These are phyloP conservation scores for Pythium phragmiticola DNA, from an alignment of 352 stramenopile genomes.

Conservation along the genomic window DNA sequence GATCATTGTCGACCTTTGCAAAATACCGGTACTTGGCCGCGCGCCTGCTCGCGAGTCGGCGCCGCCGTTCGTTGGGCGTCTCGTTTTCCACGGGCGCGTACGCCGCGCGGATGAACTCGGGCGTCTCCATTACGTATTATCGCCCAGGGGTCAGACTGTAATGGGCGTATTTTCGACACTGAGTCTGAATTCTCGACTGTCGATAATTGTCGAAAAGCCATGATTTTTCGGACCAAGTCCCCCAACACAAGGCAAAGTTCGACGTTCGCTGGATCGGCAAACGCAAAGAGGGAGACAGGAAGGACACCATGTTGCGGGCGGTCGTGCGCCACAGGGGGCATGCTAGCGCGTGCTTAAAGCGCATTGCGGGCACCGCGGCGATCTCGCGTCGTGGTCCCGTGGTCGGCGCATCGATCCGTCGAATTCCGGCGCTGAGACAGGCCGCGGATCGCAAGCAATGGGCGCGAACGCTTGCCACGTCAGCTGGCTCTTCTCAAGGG, in stretches of 20 bases:
- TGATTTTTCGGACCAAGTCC: neutral
- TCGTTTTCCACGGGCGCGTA: conserved; percentile 47
- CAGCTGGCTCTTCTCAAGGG: neutral
- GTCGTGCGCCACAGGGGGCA: conserved; percentile 10
- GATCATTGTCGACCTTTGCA: conserved; percentile 17
- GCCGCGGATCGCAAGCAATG: conserved; percentile 10
- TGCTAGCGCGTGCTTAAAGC: conserved; percentile 4
- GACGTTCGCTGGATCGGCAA: neutral
- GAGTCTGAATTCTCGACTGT: conserved; percentile 11
- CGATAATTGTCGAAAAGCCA: conserved; percentile 19
- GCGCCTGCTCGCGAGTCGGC: conserved; percentile 53
- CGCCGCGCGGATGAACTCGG: conserved; percentile 47
- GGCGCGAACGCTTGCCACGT: conserved; percentile 15
- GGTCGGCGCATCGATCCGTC: conserved; percentile 13
- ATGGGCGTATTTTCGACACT: conserved; percentile 1
- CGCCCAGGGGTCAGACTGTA: neutral
- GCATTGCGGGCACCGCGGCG: neutral
- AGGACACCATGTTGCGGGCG: conserved; percentile 19
- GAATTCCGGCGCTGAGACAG: neutral
- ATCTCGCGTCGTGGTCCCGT: neutral
- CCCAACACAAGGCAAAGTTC: neutral
- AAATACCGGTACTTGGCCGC: conserved; percentile 73
- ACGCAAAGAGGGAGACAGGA: neutral
- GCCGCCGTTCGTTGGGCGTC: conserved; percentile 44
- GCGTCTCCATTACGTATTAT: conserved; percentile 37